Base-by-base conservation (phyloP, 2,329 filamentous ascomycete genomes). In the Tolypocladium album region DNA sequence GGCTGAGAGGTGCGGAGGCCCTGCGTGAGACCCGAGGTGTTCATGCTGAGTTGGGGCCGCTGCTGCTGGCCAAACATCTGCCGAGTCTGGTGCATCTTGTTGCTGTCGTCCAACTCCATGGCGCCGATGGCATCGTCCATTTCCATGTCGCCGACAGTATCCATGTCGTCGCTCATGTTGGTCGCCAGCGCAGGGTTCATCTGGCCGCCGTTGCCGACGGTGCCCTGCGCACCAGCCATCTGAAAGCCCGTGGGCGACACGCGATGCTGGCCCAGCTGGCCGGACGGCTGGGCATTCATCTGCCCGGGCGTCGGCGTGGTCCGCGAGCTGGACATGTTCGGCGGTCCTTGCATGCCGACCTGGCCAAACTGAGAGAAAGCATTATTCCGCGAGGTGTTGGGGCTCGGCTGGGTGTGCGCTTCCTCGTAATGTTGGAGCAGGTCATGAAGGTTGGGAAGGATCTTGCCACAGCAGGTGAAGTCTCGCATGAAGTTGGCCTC, bases 401-500 rank as follows among this genome's bases (percentile, higher is more conserved):
- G 75, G 64, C 78, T 77, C 64, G 88, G 82, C 64, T 89, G 86
- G 20, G 92, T 93, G 74, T 99, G 94, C 59, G 88, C 85, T 75
- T 97, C 93, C 75, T 99, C 94, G 71, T 97, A 99, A 74, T 99
- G 94, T 71, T 96, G 92, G 55, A 99, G 80, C 55, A 99, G 81
- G 71, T 97, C 94, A 76, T 99, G 94, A 66, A 99, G 83, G 57
- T 92, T 95, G 31, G 92, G 89, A 66, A 97, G 82, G 39, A 88
- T 93, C 68, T 90, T 84, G 68, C 92, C 92, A 76, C 94, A 99
- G 78, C 94, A 99, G 58, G 88, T 88, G 76, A 97, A 97, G 76
- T 97, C 92, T 74, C 88, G 88, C 90, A 97, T 95, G 74, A 97
- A 99, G 70, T 93, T 94, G 63, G 93, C 93, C 75, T 99, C 94